These are phyloP conservation scores for Singerocomus inundabilis DNA, from an alignment of 1,284 basidiomycete genomes.

Conservation along the genomic window DNA sequence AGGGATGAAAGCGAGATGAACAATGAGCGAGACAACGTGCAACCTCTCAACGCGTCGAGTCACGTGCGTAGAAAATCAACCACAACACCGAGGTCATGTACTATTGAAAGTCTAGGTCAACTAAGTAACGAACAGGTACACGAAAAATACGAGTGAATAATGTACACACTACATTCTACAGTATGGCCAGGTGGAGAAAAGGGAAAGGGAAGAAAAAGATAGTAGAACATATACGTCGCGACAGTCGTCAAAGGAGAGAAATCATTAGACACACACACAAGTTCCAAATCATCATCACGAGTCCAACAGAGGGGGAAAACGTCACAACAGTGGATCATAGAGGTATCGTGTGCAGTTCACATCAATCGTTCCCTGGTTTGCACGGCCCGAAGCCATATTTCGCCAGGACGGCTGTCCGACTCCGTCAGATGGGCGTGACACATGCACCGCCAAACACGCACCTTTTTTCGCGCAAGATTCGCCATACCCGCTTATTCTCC, in stretches of 20 bases:
- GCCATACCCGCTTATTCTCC: slow-evolving; percentile 57
- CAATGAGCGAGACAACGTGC: slow-evolving; percentile 7
- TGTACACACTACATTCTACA: slow-evolving; percentile 18
- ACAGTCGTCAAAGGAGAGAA: slow-evolving; percentile 9
- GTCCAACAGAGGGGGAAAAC: no score
- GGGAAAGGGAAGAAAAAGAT: background rate
- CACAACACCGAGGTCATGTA: no score
- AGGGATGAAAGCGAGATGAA: slow-evolving; percentile 5
- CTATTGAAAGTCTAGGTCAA: slow-evolving; percentile 7
- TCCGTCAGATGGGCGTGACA: slow-evolving; percentile 4
- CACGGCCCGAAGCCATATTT: slow-evolving; percentile 74
- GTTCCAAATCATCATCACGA: slow-evolving; percentile 2
- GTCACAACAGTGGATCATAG: no score
- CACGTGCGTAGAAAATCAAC: slow-evolving; percentile 31
- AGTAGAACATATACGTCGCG: slow-evolving; percentile 4
- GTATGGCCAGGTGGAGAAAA: slow-evolving; percentile 4
- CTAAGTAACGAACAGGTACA: slow-evolving; percentile 6
- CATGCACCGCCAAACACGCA: slow-evolving; percentile 36
- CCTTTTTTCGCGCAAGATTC: slow-evolving; percentile 75
- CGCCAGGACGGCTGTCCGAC: slow-evolving; percentile 70
- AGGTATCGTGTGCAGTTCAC: slow-evolving; percentile 25
- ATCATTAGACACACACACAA: background rate
- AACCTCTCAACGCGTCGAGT: slow-evolving; percentile 23
- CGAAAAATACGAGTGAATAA: slow-evolving; percentile 18
- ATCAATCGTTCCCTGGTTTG: slow-evolving; percentile 56